Evolutionary conservation across 1,284 basidiomycete genomes (phyloP), one percentile per base, ranked within the genome.

Genomic region (Austroboletus niveus): DNA sequence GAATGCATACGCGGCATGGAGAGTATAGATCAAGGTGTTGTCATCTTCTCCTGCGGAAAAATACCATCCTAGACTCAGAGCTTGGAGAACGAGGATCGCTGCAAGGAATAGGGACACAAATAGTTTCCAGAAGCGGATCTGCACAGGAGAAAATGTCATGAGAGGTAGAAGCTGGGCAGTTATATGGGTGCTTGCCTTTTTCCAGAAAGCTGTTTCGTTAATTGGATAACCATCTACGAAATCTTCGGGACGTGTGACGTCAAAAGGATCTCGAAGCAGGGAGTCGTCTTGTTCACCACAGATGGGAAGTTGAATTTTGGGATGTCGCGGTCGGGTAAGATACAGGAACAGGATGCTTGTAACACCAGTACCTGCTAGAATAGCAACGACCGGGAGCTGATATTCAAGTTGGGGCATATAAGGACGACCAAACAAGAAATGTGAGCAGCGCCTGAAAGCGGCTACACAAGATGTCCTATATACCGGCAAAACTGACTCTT

Each of bases 181-280:
- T 43, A 30, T 15, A 11, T 12, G 17, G 31, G 39, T 20, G 77
- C 82, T 50, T 63, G 85, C 89, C 70, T 73, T 72, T 12, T 63
- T 60, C 90, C 92, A 94, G 64, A 95, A 94, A 14, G 60, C 71
- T 14, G 79, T 79, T 47, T 81, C 84, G 20, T 90, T 73, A 42
- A 94, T 76, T 10, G 90, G 87, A 49, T 81, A 81, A 1, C 92
- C 92, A 61, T 94, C 87, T 11, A 84, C 60, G 32, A 82, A 63
- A 62, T 93, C 87, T 59, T 85, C 82, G 3, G 85, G 80, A 41
- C 72, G 84, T 27, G 83, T 80, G 34, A 94, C 81, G 58, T 93
- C 83, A 66, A 93, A 94, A 4, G 90, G 84, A 65, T 94, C 92
- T 29, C 64, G 71, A 47, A 63, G 57, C 4, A 72, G 67, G 0